A percentile compares a stretch with the other conserved stretches of the same genome.
Evolutionary conservation across 345 rosid genomes (phyloP).

Genomic region (Salix udensis): DNA sequence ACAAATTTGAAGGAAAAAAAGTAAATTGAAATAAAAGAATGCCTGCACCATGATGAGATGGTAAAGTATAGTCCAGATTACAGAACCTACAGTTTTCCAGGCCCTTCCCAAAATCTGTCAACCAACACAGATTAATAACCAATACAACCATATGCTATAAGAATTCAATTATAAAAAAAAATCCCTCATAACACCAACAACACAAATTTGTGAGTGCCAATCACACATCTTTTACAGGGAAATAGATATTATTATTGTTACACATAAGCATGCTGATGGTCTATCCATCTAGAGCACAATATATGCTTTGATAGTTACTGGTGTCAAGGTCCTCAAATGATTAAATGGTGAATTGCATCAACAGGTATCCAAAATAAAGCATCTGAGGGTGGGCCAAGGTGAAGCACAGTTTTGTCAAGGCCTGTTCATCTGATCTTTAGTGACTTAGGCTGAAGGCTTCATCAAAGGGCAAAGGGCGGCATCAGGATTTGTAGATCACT

Average conservation of each 20-base stretch:
- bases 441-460: slow-evolving; percentile 36
- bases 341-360: slow-evolving; percentile 30
- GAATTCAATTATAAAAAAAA: slow-evolving; percentile 16
- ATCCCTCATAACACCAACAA: slow-evolving; percentile 3
- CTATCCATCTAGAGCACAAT: slow-evolving; percentile 1
- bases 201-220: slow-evolving; percentile 17
- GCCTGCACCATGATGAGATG: background rate
- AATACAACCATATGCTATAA: slow-evolving; percentile 11
- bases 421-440: slow-evolving; percentile 30
- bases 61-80: background rate
- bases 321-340: slow-evolving; percentile 28
- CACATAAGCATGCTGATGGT: slow-evolving; percentile 14
- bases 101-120: background rate
- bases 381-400: slow-evolving; percentile 21
- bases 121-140: background rate
- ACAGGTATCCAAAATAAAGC: slow-evolving; percentile 31
- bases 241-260: slow-evolving; percentile 12
- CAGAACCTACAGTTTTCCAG: slow-evolving; percentile 1
- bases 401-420: slow-evolving; percentile 26
- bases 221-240: slow-evolving; percentile 18
- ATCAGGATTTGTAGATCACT: slow-evolving; percentile 34
- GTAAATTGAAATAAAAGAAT: slow-evolving; percentile 9
- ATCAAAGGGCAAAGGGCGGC: slow-evolving; percentile 30
- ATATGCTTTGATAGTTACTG: slow-evolving; percentile 10
- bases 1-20: background rate